Evolutionary conservation across 192 early-diverging fungal genomes (phyloP).

Genomic region (Chytriomyces hyalinus): DNA sequence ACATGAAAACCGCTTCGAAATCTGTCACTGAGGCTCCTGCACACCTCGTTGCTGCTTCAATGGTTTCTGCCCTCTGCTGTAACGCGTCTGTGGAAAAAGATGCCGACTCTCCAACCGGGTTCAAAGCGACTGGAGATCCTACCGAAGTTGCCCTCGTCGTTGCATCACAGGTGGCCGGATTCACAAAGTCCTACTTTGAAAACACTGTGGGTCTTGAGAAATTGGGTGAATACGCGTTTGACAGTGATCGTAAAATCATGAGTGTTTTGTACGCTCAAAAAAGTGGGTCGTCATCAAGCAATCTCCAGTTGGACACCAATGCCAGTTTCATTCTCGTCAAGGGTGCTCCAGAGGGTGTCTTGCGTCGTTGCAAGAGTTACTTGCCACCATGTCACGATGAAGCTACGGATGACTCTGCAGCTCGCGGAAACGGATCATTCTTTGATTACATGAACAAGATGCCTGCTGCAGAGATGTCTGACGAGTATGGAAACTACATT

Average conservation of each 20-base stretch:
- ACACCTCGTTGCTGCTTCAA: slow-evolving; percentile 66
- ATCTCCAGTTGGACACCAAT: background rate
- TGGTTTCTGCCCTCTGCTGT: slow-evolving; percentile 84
- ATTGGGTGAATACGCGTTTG: slow-evolving; percentile 85
- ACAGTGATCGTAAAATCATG: slow-evolving; percentile 95
- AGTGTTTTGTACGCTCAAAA: slow-evolving; percentile 72
- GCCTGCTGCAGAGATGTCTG: slow-evolving; percentile 52
- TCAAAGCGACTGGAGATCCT: slow-evolving; percentile 75
- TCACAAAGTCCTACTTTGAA: slow-evolving; percentile 66
- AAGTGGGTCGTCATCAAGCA: slow-evolving; percentile 6
- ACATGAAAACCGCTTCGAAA: background rate
- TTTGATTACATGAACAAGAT: slow-evolving; percentile 40
- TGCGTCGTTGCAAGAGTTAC: slow-evolving; percentile 71
- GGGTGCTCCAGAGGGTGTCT: slow-evolving; percentile 91
- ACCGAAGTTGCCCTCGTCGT: slow-evolving; percentile 94
- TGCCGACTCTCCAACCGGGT: slow-evolving; percentile 63
- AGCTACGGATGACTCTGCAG: slow-evolving; percentile 5
- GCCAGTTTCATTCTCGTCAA: slow-evolving; percentile 73
- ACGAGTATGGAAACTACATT: slow-evolving; percentile 66
- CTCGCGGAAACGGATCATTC: slow-evolving; percentile 30
- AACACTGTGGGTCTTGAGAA: slow-evolving; percentile 66
- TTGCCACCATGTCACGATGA: slow-evolving; percentile 48
- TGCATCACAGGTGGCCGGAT: slow-evolving; percentile 82
- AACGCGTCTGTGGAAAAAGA: slow-evolving; percentile 76
- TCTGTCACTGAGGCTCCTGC: slow-evolving; percentile 35